A percentile compares a stretch with the other conserved stretches of the same genome.
Evolutionary conservation across 2,329 filamentous ascomycete species (phyloP).

Genomic region (Colletotrichum sansevieriae): DNA sequence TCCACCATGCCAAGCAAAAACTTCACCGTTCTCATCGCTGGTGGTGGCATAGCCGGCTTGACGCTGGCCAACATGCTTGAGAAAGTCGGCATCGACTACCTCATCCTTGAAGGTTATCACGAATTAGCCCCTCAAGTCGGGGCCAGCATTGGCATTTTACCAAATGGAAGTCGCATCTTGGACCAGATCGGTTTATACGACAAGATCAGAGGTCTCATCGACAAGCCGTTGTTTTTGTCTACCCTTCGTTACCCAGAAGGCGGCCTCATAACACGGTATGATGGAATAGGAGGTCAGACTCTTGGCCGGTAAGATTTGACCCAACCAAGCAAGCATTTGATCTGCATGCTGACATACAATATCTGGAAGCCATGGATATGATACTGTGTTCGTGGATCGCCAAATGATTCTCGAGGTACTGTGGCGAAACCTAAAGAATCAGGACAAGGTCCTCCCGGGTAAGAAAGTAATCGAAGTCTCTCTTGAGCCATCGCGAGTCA

Average conservation of each 20-base stretch:
- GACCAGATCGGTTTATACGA: conserved; percentile 62
- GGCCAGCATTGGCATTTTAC: conserved; percentile 59
- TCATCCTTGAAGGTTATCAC: conserved; percentile 59
- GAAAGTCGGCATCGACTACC: conserved; percentile 58
- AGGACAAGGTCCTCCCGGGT: conserved; percentile 35
- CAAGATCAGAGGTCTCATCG: conserved; percentile 15
- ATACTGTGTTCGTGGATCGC: conserved; percentile 52
- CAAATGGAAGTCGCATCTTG: conserved; percentile 58
- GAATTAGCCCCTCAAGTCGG: conserved; percentile 60
- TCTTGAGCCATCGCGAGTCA: conserved; percentile 8
- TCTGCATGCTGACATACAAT: not conserved
- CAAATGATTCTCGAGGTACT: conserved; percentile 51
- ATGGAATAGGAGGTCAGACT: conserved; percentile 3
- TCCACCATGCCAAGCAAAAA: not conserved
- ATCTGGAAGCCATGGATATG: conserved; percentile 47
- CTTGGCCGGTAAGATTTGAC: not conserved
- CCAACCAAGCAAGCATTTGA: not conserved
- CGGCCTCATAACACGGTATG: not conserved
- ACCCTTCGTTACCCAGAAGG: conserved; percentile 10
- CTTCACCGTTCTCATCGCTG: conserved; percentile 6
- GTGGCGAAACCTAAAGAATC: conserved; percentile 51
- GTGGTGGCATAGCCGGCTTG: conserved; percentile 31
- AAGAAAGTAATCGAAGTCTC: conserved; percentile 10
- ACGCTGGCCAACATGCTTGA: conserved; percentile 54
- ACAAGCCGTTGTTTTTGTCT: not conserved